Percentiles rank a stretch among this genome's conserved stretches.
Evolutionary conservation across 108 stramenopile species (phyloP).

Genomic region (Nitzschia inconspicua): DNA sequence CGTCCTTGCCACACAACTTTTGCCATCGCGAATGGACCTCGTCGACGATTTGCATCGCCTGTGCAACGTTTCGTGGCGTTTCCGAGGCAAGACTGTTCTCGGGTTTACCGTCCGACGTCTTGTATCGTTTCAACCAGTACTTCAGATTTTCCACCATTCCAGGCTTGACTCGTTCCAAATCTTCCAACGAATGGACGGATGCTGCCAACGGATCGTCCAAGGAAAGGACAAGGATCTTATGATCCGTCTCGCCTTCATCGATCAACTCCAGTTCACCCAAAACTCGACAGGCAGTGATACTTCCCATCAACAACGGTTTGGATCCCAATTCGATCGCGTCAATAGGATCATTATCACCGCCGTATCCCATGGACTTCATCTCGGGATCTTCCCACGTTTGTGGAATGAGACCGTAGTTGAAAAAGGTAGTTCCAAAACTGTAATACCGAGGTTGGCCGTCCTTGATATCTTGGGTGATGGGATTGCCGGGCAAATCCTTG

Average conservation of each 20-base stretch:
- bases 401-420: slow-evolving; percentile 97
- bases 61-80: slow-evolving; percentile 54
- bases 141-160: slow-evolving; percentile 75
- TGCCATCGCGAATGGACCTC: slow-evolving; percentile 82
- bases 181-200: slow-evolving; percentile 65
- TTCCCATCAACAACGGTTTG: slow-evolving; percentile 84
- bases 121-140: slow-evolving; percentile 96
- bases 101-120: slow-evolving; percentile 95
- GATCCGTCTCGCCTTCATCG: slow-evolving; percentile 97
- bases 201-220: slow-evolving; percentile 66
- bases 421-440: slow-evolving; percentile 95
- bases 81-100: slow-evolving; percentile 88
- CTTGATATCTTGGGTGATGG: slow-evolving; percentile 84
- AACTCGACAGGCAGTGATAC: slow-evolving; percentile 89
- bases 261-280: slow-evolving; percentile 93
- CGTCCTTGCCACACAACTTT: slow-evolving; percentile 75
- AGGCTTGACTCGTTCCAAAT: slow-evolving; percentile 83
- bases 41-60: slow-evolving; percentile 72
- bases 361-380: slow-evolving; percentile 68
- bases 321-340: slow-evolving; percentile 96
- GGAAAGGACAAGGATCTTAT: slow-evolving; percentile 94
- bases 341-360: slow-evolving; percentile 98
- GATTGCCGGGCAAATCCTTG: slow-evolving; percentile 66
- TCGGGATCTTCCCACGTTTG: slow-evolving; percentile 98
- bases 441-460: slow-evolving; percentile 95